Percentiles rank a stretch among this genome's conserved stretches.
Evolutionary conservation across 1,139 yeast species (phyloP).

Genomic region (Candida neerlandica): DNA sequence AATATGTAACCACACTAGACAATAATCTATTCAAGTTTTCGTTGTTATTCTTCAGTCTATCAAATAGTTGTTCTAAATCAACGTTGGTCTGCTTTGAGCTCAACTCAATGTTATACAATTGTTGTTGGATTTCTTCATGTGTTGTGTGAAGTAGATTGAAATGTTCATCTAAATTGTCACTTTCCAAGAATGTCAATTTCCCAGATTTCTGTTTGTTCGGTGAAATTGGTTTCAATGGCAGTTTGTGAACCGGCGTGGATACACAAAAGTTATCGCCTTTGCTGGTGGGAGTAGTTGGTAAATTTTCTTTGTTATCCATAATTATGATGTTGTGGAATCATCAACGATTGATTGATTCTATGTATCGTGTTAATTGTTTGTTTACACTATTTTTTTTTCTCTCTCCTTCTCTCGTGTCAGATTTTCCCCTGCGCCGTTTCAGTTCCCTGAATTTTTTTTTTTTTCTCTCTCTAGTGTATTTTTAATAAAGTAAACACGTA

Average conservation of each 20-base stretch:
- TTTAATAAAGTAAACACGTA: background rate
- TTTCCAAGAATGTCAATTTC: slow-evolving; percentile 30
- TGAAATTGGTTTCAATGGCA: slow-evolving; percentile 29
- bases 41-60: slow-evolving; percentile 46
- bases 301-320: slow-evolving; percentile 14
- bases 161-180: slow-evolving; percentile 36
- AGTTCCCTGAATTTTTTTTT: background rate
- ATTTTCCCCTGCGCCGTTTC: too few relatives aligned
- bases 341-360: too few relatives aligned
- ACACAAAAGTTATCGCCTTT: background rate
- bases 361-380: background rate
- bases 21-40: slow-evolving; percentile 39
- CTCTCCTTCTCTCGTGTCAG: background rate
- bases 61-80: slow-evolving; percentile 42
- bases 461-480: background rate
- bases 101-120: slow-evolving; percentile 33
- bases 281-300: slow-evolving; percentile 11
- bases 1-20: slow-evolving; percentile 34
- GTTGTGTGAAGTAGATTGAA: slow-evolving; percentile 30
- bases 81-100: slow-evolving; percentile 38
- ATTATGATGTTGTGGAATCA: background rate
- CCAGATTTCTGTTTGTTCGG: slow-evolving; percentile 28
- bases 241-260: slow-evolving; percentile 12
- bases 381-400: slow-evolving; percentile 4
- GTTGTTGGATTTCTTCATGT: slow-evolving; percentile 32